phyloP scores from a whole-genome alignment of 73 alveolate genomes.

The Paramecium biaurelia region DNA sequence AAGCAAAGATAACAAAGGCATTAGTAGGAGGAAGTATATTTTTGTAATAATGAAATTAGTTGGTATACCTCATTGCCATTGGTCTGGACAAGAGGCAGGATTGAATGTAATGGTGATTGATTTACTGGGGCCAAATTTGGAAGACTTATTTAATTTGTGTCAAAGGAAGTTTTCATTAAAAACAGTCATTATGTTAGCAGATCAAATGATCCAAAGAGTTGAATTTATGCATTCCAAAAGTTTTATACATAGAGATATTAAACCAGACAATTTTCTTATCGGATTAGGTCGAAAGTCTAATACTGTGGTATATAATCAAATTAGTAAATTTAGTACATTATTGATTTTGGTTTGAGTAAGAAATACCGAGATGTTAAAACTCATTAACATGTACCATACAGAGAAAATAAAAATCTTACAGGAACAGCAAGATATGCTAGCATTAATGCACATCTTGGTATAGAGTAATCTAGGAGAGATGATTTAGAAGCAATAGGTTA shows the following conservation, averaged over 20 bases:
- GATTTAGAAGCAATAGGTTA: conserved; percentile 81
- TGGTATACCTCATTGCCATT: conserved; percentile 80
- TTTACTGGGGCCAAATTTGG: conserved; percentile 88
- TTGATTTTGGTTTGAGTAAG: conserved; percentile 79
- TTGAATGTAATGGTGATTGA: conserved; percentile 85
- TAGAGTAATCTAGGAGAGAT: conserved; percentile 76
- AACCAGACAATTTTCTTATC: conserved; percentile 70
- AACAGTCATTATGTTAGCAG: conserved; percentile 80
- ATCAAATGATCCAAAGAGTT: conserved; percentile 73
- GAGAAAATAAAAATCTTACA: conserved; percentile 76
- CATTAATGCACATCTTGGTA: conserved; percentile 75
- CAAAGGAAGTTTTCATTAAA: conserved; percentile 80
- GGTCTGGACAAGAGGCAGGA: conserved; percentile 87
- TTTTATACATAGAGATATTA: conserved; percentile 69
- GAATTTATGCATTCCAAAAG: conserved; percentile 68
- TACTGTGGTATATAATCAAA: background rate
- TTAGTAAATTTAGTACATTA: conserved; percentile 30
- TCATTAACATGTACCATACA: conserved; percentile 77
- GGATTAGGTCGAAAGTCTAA: conserved; percentile 66
- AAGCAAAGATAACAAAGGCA: conserved; percentile 55
- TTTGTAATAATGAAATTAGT: conserved; percentile 30
- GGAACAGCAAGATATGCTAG: conserved; percentile 85
- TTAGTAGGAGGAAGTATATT: conserved; percentile 51
- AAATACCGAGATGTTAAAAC: conserved; percentile 75
- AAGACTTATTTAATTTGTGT: conserved; percentile 86